phyloP scores from a whole-genome alignment of 352 stramenopile species.

The Phytopythium aichiense region DNA sequence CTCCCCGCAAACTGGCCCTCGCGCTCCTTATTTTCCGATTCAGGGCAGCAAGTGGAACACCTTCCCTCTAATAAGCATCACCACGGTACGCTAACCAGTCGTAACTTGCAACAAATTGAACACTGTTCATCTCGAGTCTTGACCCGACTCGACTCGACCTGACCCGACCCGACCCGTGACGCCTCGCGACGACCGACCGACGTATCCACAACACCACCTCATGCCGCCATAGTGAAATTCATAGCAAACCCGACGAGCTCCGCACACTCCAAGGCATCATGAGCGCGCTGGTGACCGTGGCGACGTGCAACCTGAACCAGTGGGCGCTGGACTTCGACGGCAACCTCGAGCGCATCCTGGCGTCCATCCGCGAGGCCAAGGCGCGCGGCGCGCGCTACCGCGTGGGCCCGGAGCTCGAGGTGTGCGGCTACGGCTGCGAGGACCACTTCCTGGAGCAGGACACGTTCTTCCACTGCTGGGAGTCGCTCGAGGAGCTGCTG shows the following conservation, averaged over 20 bases:
- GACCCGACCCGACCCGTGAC: background rate
- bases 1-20: background rate
- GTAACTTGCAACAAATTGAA: background rate
- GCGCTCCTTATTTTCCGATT: background rate
- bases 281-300: constrained; percentile 91
- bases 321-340: constrained; percentile 99
- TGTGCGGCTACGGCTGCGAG: constrained; percentile 98
- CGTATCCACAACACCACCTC: background rate
- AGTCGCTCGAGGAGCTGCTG: constrained; percentile 89
- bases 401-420: constrained; percentile 96
- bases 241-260: background rate
- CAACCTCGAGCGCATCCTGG: constrained; percentile 92
- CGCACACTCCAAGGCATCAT: constrained; percentile 21
- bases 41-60: background rate
- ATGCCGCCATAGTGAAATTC: background rate
- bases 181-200: background rate
- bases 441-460: constrained; percentile 99
- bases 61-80: background rate
- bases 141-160: background rate
- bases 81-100: background rate
- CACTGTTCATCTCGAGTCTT: background rate
- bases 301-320: constrained; percentile 99
- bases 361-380: constrained; percentile 91
- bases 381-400: constrained; percentile 85
- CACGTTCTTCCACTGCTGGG: constrained; percentile 98